Evolutionary conservation across 768 basidiomycete genomes (phyloP), one percentile per base, ranked within the genome.

Genomic region (Infundibulicybe gibba): DNA sequence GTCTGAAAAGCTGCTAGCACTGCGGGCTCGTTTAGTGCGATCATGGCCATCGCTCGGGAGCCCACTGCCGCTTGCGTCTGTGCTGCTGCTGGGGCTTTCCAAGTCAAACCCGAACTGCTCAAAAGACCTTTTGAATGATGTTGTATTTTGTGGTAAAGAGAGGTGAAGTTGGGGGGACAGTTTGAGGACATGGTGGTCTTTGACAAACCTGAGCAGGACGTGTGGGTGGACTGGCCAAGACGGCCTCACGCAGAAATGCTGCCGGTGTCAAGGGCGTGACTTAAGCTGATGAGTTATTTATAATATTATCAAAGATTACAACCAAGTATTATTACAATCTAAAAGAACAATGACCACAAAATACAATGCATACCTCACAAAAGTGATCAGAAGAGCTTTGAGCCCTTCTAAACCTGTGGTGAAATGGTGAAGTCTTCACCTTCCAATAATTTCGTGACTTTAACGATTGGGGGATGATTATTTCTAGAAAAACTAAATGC

Each of bases 81-180:
- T 52, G 25, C 52, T 44, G 35, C 55, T 54, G 40, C 55, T 58
- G 8, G 77, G 75, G 48, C 74, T 74, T 15, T 76, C 76, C 38
- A 80, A 63, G 64, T 81, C 78, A 49, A 79, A 76, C 25, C 76
- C 77, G 51, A 76, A 79, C 55, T 80, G 71, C 45, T 79, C 70
- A 58, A 82, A 82, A 12, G 79, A 77, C 40, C 80, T 72, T 54
- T 82, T 82, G 66, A 82, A 81, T 14, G 77, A 79, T 0, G 76
- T 75, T 2, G 76, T 69, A 45, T 60, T 70, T 1, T 72, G 54
- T n/a, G 76, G 71, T 6, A 80, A 61, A n/a, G 74, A 65, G 13
- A 81, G 71, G 33, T 76, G 75, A 2, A 80, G 66, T 49, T 80
- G 78, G 79, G 78, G 21, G 79, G 73, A 53, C 67, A 70, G 45